These are phyloP conservation scores for Phellopilus nigrolimitatus DNA, from an alignment of 1,284 basidiomycete genomes.

Conservation along the genomic window DNA sequence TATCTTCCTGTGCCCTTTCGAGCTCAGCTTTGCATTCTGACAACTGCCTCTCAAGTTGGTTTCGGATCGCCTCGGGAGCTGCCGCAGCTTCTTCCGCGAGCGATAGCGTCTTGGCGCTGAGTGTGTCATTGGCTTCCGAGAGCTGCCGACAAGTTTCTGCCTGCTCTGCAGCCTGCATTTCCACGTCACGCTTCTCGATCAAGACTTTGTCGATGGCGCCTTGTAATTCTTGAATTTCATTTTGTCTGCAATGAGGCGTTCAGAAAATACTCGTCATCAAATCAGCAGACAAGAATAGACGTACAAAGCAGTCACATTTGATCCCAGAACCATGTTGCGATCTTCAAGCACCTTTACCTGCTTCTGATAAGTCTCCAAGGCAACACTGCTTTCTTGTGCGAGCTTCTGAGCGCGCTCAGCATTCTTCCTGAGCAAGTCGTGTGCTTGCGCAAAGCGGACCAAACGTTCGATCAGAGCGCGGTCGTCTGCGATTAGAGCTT, in stretches of 20 bases:
- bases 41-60: slow-evolving; percentile 52
- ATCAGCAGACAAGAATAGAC: slow-evolving; percentile 29
- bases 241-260: slow-evolving; percentile 44
- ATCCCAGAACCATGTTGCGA: slow-evolving; percentile 50
- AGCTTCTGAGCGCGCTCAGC: slow-evolving; percentile 86
- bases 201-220: slow-evolving; percentile 53
- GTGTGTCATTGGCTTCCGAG: slow-evolving; percentile 67
- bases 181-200: slow-evolving; percentile 63
- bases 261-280: slow-evolving; percentile 5
- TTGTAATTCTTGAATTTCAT: slow-evolving; percentile 64
- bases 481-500: slow-evolving; percentile 77
- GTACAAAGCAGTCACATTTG: slow-evolving; percentile 51
- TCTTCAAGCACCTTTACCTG: slow-evolving; percentile 80
- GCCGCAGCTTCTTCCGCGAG: slow-evolving; percentile 73
- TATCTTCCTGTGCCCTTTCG: slow-evolving; percentile 41
- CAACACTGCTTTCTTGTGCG: slow-evolving; percentile 71
- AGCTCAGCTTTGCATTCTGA: slow-evolving; percentile 44
- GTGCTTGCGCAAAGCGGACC: slow-evolving; percentile 78
- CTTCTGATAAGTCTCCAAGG: slow-evolving; percentile 83
- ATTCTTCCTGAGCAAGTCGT: slow-evolving; percentile 85
- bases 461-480: slow-evolving; percentile 77
- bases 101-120: slow-evolving; percentile 66
- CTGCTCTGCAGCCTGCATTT: slow-evolving; percentile 65
- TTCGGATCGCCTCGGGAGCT: slow-evolving; percentile 52
- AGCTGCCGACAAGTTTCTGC: slow-evolving; percentile 67